phyloP scores from a whole-genome alignment of 768 basidiomycete genomes.

The Amanita subjunquillea region DNA sequence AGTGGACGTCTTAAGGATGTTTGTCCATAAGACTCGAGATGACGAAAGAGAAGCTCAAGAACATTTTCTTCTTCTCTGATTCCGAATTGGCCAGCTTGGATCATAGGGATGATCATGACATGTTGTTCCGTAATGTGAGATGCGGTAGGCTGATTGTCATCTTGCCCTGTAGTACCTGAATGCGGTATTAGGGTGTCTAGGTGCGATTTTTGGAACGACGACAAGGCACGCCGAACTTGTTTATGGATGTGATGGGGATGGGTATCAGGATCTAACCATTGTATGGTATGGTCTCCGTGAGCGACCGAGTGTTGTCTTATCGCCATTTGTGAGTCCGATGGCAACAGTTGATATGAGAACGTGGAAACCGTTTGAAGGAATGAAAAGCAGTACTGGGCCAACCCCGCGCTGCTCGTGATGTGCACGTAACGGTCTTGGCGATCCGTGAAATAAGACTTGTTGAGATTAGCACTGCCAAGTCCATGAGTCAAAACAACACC shows the following conservation, averaged over 20 bases:
- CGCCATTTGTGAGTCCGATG: slow-evolving; percentile 5
- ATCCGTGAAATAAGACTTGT: slow-evolving; percentile 86
- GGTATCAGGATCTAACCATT: slow-evolving; percentile 56
- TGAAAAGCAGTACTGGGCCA: slow-evolving; percentile 78
- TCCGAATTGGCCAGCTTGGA: slow-evolving; percentile 84
- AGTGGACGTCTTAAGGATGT: slow-evolving; percentile 23
- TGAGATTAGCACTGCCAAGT: slow-evolving; percentile 77
- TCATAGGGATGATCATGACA: slow-evolving; percentile 48
- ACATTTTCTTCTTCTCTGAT: slow-evolving; percentile 77
- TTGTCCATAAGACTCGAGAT: slow-evolving; percentile 18
- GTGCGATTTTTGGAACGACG: slow-evolving; percentile 45
- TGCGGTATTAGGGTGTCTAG: slow-evolving; percentile 5
- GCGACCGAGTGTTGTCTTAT: slow-evolving; percentile 19
- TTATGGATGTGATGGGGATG: slow-evolving; percentile 65
- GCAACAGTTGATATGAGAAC: slow-evolving; percentile 60
- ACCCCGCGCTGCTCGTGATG: slow-evolving; percentile 43
- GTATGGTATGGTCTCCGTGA: slow-evolving; percentile 37
- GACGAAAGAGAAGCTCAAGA: slow-evolving; percentile 48
- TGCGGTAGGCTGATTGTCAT: slow-evolving; percentile 34
- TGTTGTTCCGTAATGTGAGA: neutral
- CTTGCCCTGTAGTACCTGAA: slow-evolving; percentile 1
- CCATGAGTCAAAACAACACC: neutral
- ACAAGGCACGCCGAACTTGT: slow-evolving; percentile 46
- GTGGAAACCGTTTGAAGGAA: slow-evolving; percentile 59
- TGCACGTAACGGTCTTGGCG: slow-evolving; percentile 92